phyloP scores from a whole-genome alignment of 2,329 filamentous ascomycete species.

The Fusarium pilosicola region DNA sequence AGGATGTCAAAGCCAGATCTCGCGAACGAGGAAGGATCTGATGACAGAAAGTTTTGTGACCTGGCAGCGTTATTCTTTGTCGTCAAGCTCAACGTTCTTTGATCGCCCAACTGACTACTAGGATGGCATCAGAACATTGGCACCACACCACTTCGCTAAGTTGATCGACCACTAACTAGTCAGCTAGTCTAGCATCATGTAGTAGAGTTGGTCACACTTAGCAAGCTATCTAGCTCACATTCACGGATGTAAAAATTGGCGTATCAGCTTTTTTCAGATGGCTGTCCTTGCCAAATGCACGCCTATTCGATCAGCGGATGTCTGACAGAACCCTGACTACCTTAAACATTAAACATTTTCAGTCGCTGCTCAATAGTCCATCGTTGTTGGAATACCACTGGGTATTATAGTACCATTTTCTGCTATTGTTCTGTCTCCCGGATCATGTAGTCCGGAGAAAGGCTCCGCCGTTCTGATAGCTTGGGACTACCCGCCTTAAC shows the following conservation, averaged over 20 bases:
- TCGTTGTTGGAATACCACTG: not conserved
- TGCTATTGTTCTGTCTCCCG: not conserved
- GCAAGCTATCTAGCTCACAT: not conserved
- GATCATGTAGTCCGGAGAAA: not conserved
- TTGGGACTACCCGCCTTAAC: not conserved
- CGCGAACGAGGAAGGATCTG: not conserved
- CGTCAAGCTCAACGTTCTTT: not conserved
- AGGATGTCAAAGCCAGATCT: not conserved
- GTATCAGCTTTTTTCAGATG: not conserved
- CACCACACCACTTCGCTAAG: slow-evolving; percentile 9
- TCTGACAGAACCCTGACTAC: not conserved
- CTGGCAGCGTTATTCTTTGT: not conserved
- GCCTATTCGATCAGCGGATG: not conserved
- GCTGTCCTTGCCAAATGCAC: not conserved
- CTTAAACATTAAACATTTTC: not conserved
- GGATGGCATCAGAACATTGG: slow-evolving; percentile 9
- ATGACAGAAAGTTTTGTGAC: not conserved
- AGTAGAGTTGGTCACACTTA: not conserved
- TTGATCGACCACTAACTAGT: slow-evolving; percentile 6
- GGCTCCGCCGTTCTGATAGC: not conserved
- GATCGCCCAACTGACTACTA: not conserved
- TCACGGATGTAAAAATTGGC: not conserved
- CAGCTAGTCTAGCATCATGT: not conserved
- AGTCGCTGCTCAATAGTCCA: not conserved
- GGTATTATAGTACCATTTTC: not conserved